These are phyloP conservation scores for Helotiales sp. DNA, from an alignment of 2,329 filamentous ascomycete species.

Conservation along the genomic window DNA sequence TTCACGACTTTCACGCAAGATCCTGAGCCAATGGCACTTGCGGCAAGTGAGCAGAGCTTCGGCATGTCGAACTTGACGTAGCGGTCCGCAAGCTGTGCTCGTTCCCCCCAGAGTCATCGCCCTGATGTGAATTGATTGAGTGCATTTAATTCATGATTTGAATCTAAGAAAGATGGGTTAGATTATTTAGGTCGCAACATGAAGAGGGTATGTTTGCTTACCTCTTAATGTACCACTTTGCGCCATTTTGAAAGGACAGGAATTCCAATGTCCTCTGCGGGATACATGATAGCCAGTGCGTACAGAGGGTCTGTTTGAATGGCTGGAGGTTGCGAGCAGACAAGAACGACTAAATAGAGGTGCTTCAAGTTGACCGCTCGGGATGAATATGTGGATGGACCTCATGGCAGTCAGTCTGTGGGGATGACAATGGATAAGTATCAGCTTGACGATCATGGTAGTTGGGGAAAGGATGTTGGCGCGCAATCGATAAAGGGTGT, in stretches of 20 bases:
- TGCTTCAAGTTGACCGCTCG: neutral
- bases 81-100: neutral
- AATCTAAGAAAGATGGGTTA: neutral
- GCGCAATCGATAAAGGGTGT: too few relatives aligned
- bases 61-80: conserved; percentile 42
- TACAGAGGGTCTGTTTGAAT: neutral
- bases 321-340: neutral
- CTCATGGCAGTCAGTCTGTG: neutral
- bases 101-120: conserved; percentile 1
- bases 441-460: neutral
- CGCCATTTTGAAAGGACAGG: neutral
- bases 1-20: conserved; percentile 10
- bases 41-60: conserved; percentile 42
- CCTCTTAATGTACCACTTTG: neutral
- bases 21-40: conserved; percentile 35
- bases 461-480: too few relatives aligned
- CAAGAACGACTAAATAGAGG: neutral
- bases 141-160: neutral
- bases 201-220: neutral
- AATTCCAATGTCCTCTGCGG: neutral
- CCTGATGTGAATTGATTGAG: neutral
- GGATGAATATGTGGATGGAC: neutral
- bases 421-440: too few relatives aligned
- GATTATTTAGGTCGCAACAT: neutral
- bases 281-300: neutral